phyloP scores from a whole-genome alignment of 2,329 filamentous ascomycete genomes.

The Aspergillus sp. region DNA sequence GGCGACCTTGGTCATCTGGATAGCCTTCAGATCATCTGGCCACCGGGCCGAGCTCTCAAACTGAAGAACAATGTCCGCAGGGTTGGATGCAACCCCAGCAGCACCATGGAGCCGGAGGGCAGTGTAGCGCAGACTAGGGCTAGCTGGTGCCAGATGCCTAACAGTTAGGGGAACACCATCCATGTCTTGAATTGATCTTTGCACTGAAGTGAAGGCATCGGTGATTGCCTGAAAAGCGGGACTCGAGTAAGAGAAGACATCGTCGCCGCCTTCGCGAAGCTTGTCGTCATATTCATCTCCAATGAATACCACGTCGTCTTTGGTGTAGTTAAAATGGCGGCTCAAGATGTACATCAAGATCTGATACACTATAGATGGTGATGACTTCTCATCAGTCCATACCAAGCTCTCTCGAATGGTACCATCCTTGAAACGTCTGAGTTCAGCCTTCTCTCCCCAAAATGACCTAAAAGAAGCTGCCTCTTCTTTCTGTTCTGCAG shows the following conservation, averaged over 20 bases:
- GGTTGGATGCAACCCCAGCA: slow-evolving; percentile 36
- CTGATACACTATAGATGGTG: slow-evolving; percentile 71
- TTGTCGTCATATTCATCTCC: slow-evolving; percentile 54
- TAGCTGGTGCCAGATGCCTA: slow-evolving; percentile 73
- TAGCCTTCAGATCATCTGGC: slow-evolving; percentile 88
- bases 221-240: slow-evolving; percentile 67
- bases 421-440: slow-evolving; percentile 92
- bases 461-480: slow-evolving; percentile 82
- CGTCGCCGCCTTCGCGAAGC: slow-evolving; percentile 34
- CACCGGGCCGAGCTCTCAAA: slow-evolving; percentile 93
- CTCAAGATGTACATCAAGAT: slow-evolving; percentile 73
- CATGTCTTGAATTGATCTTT: slow-evolving; percentile 73
- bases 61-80: slow-evolving; percentile 79
- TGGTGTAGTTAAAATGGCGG: slow-evolving; percentile 65
- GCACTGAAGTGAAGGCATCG: slow-evolving; percentile 70
- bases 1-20: slow-evolving; percentile 91
- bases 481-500: slow-evolving; percentile 81
- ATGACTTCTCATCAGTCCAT: slow-evolving; percentile 68
- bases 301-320: slow-evolving; percentile 56
- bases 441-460: slow-evolving; percentile 91
- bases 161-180: slow-evolving; percentile 86
- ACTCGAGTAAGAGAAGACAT: slow-evolving; percentile 46
- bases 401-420: slow-evolving; percentile 90
- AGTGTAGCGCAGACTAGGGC: slow-evolving; percentile 72
- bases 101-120: slow-evolving; percentile 44